Percentiles rank a stretch among this genome's conserved stretches.
phyloP scores from a whole-genome alignment of 352 stramenopile species.

The Bremia lactucae region DNA sequence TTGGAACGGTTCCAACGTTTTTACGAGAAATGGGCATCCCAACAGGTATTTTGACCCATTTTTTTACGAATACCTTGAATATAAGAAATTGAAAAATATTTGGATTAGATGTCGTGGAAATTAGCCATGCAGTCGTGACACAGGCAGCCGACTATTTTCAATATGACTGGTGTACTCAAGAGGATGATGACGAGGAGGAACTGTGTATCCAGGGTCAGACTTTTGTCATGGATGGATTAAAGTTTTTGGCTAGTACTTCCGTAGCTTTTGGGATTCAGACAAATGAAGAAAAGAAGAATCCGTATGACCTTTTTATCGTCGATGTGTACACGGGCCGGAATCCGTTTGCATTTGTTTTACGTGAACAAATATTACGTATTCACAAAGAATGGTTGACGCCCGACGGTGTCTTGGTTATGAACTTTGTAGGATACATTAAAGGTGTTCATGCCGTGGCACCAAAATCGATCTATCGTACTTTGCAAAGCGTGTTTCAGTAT shows the following conservation, averaged over 20 bases:
- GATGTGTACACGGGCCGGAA: conserved; percentile 70
- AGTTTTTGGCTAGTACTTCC: conserved; percentile 38
- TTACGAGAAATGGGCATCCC: conserved; percentile 44
- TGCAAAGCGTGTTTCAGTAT: conserved; percentile 54
- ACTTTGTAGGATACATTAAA: conserved; percentile 67
- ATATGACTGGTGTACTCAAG: conserved; percentile 41
- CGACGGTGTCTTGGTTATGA: conserved; percentile 59
- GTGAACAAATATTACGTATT: conserved; percentile 41
- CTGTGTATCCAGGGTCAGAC: conserved; percentile 39
- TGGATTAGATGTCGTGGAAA: conserved; percentile 58
- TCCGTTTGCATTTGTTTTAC: conserved; percentile 55
- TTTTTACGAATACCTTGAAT: too few species aligned
- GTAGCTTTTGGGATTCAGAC: conserved; percentile 4
- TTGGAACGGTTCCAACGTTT: conserved; percentile 61
- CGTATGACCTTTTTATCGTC: conserved; percentile 53
- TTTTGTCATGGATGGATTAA: conserved; percentile 54
- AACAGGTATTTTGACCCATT: too few species aligned
- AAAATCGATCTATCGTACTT: conserved; percentile 57
- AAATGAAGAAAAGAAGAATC: conserved; percentile 5
- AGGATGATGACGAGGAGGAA: conserved; percentile 7
- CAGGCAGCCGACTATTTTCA: conserved; percentile 62
- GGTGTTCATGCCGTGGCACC: conserved; percentile 35
- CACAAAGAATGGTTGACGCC: conserved; percentile 41
- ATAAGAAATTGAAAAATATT: not conserved
- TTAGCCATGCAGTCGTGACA: conserved; percentile 51